These are phyloP conservation scores for Trichosanthes cucumerina DNA, from an alignment of 306 rosid species.

Conservation along the genomic window DNA sequence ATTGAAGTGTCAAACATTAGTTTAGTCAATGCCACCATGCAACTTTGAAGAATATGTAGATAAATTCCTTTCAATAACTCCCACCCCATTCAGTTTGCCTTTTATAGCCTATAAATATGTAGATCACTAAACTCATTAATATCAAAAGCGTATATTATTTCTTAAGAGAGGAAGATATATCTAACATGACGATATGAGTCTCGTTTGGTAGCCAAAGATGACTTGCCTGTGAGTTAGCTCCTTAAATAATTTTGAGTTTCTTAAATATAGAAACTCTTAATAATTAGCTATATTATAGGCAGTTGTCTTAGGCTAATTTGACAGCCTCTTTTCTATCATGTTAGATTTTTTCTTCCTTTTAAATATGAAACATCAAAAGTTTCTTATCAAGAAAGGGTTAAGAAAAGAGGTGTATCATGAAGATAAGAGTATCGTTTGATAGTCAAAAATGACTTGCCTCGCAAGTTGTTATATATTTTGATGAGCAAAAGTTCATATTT, in stretches of 20 bases:
- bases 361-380: not conserved
- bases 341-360: slow-evolving; percentile 15
- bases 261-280: not conserved
- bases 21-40: not conserved
- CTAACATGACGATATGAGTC: not conserved
- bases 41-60: not conserved
- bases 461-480: too few relatives aligned
- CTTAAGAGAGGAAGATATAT: not conserved
- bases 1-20: not conserved
- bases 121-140: not conserved
- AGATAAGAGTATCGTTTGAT: not conserved
- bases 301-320: slow-evolving; percentile 16
- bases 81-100: not conserved
- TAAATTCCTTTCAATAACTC: not conserved
- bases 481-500: not conserved
- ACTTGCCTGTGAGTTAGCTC: not conserved
- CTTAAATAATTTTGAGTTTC: not conserved
- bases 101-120: not conserved
- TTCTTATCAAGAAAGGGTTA: not conserved
- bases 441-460: slow-evolving; percentile 1
- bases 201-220: not conserved
- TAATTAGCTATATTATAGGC: slow-evolving; percentile 4
- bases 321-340: slow-evolving; percentile 15
- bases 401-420: not conserved
- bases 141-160: not conserved